Conservation (phyloP, 345 rosid genomes). For the Bruguiera sexangula region DNA sequence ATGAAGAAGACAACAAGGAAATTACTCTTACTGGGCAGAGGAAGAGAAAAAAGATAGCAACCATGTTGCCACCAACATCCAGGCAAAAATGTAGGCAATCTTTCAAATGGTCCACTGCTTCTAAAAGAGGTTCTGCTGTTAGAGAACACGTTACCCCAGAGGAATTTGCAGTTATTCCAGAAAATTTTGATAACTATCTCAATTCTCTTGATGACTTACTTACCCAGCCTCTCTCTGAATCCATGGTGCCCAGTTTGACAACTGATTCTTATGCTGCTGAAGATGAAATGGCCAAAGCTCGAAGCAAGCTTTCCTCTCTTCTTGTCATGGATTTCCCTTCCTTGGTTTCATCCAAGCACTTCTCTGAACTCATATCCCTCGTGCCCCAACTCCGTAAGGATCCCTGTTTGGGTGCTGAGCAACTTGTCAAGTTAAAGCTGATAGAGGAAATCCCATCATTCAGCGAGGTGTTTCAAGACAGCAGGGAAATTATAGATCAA, state of each 20-base stretch:
- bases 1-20: constrained; percentile 13
- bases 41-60: constrained; percentile 39
- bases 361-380: constrained; percentile 39
- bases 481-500: constrained; percentile 36
- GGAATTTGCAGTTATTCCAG: constrained; percentile 35
- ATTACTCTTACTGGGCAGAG: constrained; percentile 17
- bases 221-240: constrained; percentile 37
- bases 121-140: constrained; percentile 7
- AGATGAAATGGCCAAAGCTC: constrained; percentile 51
- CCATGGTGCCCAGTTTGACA: constrained; percentile 8
- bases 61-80: constrained; percentile 14
- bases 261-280: constrained; percentile 27
- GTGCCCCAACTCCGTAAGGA: constrained; percentile 49
- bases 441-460: constrained; percentile 65
- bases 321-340: constrained; percentile 55
- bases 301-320: constrained; percentile 52
- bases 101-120: constrained; percentile 15
- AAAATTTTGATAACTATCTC: constrained; percentile 63
- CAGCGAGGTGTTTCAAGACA: constrained; percentile 51
- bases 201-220: constrained; percentile 59
- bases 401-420: constrained; percentile 53
- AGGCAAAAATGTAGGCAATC: constrained; percentile 33
- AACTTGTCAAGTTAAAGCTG: constrained; percentile 57
- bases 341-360: constrained; percentile 42
- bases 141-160: constrained; percentile 15